Evolutionary conservation across 345 rosid species (phyloP), one percentile per base, ranked within the genome.

Genomic region (Excoecaria agallocha): DNA sequence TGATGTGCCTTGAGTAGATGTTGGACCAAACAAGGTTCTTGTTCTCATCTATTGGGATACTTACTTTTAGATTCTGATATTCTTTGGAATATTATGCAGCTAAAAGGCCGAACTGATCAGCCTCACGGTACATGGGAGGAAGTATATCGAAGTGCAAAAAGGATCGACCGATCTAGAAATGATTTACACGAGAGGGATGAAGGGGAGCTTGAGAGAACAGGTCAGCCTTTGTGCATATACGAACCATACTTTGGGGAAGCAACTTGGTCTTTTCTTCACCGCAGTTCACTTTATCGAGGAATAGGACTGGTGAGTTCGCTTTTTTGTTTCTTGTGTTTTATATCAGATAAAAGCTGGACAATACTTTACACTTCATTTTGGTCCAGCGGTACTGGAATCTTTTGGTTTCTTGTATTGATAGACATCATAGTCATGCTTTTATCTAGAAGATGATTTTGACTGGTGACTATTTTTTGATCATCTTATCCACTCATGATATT

Each of bases 241-340:
- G 99, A 95, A 82, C 98, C 99, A 71, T 95, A 87, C 80, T 84
- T 80, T 68, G 99, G 98, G 51, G 93, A 93, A 88, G 99, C 97
- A 81, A 83, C 91, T 74, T 91, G 99, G 99, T 80, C 97, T 59
- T 95, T 95, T 86, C 87, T 93, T 84, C 98, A 95, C 81, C 79
- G 11, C 24, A 70, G 77, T 74, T 90, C 99, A 17, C 90, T 95
- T 62, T 95, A 95, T 85, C 96, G 89, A 39, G 99, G 99, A 60
- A 78, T 95, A 38, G 91, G 96, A 64, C 73, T 95, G 97, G 98
- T 95, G 82, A 85, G 98, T 77, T 72, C 73, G 12, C 24, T 12
- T 52, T 22, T n/a, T 68, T 55, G 41, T 62, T 77, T 37, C 9
- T 72, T 19, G 17, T 24, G 37, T 38, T 30, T 37, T 56, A 46